A percentile compares a stretch with the other conserved stretches of the same genome.
Evolutionary conservation across 805 yeast species (phyloP).

Genomic region (Candida manassasensis): DNA sequence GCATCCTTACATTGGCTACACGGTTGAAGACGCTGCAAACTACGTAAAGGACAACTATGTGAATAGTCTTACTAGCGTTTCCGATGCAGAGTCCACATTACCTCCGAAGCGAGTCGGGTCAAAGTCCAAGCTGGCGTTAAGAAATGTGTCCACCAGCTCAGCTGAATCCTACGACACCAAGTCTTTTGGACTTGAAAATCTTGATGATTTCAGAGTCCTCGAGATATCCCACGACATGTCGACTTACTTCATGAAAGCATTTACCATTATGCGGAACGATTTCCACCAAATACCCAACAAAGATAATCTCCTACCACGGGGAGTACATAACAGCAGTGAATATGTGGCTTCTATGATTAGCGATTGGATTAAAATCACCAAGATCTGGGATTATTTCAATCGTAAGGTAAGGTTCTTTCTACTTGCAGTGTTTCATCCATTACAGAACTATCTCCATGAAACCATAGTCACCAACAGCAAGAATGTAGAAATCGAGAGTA

Average conservation of each 20-base stretch:
- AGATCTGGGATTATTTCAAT: slow-evolving; percentile 27
- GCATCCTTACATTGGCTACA: slow-evolving; percentile 20
- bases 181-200: slow-evolving; percentile 7
- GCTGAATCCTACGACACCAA: slow-evolving; percentile 11
- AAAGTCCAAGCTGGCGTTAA: slow-evolving; percentile 1
- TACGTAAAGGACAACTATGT: slow-evolving; percentile 18
- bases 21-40: slow-evolving; percentile 26
- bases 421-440: slow-evolving; percentile 21
- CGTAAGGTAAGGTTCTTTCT: slow-evolving; percentile 20
- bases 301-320: not conserved
- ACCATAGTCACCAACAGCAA: slow-evolving; percentile 4
- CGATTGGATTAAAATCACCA: slow-evolving; percentile 19
- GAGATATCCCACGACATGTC: slow-evolving; percentile 27
- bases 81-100: slow-evolving; percentile 1
- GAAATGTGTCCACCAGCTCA: slow-evolving; percentile 8
- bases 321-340: not conserved
- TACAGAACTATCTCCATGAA: slow-evolving; percentile 17
- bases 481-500: slow-evolving; percentile 22
- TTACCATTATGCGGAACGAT: slow-evolving; percentile 21
- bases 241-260: slow-evolving; percentile 20
- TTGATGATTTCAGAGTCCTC: slow-evolving; percentile 22
- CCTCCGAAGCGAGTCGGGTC: slow-evolving; percentile 1
- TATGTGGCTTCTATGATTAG: slow-evolving; percentile 5
- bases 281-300: slow-evolving; percentile 2
- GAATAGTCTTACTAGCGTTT: not conserved